Evolutionary conservation across 352 stramenopile genomes (phyloP).

Genomic region (Phytophthora foliorum): DNA sequence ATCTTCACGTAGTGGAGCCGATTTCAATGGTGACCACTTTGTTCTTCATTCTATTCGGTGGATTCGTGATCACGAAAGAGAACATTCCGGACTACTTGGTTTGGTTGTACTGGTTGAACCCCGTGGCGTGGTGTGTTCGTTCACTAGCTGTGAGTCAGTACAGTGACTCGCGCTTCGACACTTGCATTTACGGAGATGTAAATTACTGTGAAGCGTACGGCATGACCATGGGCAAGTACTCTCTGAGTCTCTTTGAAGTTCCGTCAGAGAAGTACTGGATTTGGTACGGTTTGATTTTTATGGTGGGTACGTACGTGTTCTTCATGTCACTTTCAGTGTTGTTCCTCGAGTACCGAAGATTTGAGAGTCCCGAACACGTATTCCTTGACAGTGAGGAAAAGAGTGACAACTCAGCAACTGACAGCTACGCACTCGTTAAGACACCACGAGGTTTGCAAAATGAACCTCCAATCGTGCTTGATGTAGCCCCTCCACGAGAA

Average conservation of each 20-base stretch:
- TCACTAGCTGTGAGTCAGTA: slow-evolving; percentile 44
- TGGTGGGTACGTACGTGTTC: slow-evolving; percentile 37
- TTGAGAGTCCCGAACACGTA: slow-evolving; percentile 37
- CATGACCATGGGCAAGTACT: slow-evolving; percentile 48
- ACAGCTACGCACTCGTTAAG: slow-evolving; percentile 13
- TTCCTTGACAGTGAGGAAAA: slow-evolving; percentile 22
- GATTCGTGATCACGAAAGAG: slow-evolving; percentile 43
- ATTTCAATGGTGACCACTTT: slow-evolving; percentile 43
- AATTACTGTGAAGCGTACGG: slow-evolving; percentile 37
- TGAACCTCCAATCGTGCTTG: not conserved
- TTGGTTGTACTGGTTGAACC: slow-evolving; percentile 55
- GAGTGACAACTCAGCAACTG: not conserved
- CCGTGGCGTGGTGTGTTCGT: slow-evolving; percentile 50
- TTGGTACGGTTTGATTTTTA: slow-evolving; percentile 33
- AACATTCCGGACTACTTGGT: slow-evolving; percentile 46
- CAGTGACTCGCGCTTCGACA: slow-evolving; percentile 28
- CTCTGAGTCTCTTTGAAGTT: slow-evolving; percentile 37
- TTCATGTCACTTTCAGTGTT: slow-evolving; percentile 44
- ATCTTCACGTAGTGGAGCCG: slow-evolving; percentile 44
- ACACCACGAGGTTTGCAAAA: slow-evolving; percentile 6
- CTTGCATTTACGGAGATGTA: slow-evolving; percentile 31
- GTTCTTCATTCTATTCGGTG: slow-evolving; percentile 55
- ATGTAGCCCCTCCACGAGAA: slow-evolving; percentile 11
- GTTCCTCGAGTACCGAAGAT: slow-evolving; percentile 39
- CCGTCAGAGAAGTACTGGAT: slow-evolving; percentile 40